phyloP scores from a whole-genome alignment of 257 asterid species.

The Cruciata laevipes region DNA sequence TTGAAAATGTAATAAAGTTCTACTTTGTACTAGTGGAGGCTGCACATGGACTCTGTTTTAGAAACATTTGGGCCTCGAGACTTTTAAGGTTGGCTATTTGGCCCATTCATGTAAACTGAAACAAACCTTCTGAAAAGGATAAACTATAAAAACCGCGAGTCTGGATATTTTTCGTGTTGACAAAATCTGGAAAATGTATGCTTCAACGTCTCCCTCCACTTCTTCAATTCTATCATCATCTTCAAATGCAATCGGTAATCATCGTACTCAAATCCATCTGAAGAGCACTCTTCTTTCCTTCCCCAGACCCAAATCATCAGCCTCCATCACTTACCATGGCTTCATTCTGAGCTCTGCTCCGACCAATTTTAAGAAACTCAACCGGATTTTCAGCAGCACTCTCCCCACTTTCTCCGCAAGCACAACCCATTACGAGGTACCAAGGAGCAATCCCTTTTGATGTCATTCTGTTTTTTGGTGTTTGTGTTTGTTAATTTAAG shows the following conservation, averaged over 20 bases:
- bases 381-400: conserved; percentile 35
- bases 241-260: conserved; percentile 25
- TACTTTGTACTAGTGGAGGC: background rate
- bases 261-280: conserved; percentile 8
- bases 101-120: too few species aligned
- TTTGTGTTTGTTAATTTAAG: background rate
- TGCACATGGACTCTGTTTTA: background rate
- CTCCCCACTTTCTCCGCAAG: conserved; percentile 43
- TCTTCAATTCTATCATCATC: conserved; percentile 20
- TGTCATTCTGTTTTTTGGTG: background rate
- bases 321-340: conserved; percentile 13
- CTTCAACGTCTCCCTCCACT: conserved; percentile 21
- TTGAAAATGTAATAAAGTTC: background rate
- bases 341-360: conserved; percentile 21
- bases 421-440: conserved; percentile 76
- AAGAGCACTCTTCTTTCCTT: conserved; percentile 7
- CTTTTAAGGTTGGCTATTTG: background rate
- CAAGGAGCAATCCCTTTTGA: background rate
- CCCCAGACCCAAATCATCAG: conserved; percentile 20
- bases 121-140: background rate
- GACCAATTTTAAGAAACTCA: conserved; percentile 21
- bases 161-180: background rate
- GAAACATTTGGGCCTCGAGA: background rate
- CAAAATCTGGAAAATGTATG: conserved; percentile 16
- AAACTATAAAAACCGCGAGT: background rate